These are phyloP conservation scores for Cercospora sp. DNA, from an alignment of 2,329 filamentous ascomycete species.

Conservation along the genomic window DNA sequence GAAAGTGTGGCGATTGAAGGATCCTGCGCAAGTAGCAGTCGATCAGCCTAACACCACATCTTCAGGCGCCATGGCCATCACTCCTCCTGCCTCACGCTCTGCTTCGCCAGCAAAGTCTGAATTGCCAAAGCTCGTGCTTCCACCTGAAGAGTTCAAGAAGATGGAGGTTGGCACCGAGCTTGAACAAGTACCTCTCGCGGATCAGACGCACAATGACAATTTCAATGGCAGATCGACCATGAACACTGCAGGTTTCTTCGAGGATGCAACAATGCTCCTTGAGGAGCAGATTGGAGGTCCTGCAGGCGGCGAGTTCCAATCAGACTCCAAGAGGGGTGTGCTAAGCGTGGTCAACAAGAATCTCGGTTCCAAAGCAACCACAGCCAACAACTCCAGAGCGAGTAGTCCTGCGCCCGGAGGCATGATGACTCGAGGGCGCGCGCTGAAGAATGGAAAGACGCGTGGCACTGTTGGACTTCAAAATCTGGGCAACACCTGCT, in stretches of 20 bases:
- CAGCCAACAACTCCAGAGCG: constrained; percentile 56
- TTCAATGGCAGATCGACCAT: constrained; percentile 75
- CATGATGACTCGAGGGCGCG: constrained; percentile 68
- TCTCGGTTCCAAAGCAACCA: constrained; percentile 40
- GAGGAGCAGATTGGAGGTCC: constrained; percentile 69
- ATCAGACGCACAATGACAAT: constrained; percentile 70
- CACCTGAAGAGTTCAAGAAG: constrained; percentile 61
- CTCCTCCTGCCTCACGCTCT: constrained; percentile 45
- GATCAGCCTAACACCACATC: constrained; percentile 28
- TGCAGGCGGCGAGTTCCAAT: constrained; percentile 57
- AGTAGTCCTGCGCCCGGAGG: constrained; percentile 65
- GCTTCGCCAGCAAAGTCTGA: constrained; percentile 48
- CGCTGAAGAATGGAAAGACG: constrained; percentile 67
- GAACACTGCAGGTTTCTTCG: constrained; percentile 65
- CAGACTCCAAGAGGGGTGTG: constrained; percentile 47
- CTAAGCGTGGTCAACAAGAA: constrained; percentile 51
- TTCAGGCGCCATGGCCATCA: constrained; percentile 41
- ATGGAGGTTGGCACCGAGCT: constrained; percentile 65
- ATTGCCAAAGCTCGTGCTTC: constrained; percentile 57
- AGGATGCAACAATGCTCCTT: constrained; percentile 73
- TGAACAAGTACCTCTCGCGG: constrained; percentile 63
- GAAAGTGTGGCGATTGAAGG: constrained; percentile 69
- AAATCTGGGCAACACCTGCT: constrained; percentile 96
- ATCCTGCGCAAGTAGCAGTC: constrained; percentile 40
- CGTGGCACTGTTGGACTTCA: constrained; percentile 78